Base-by-base conservation (phyloP, 768 basidiomycete species). In the Tricholoma sp. region DNA sequence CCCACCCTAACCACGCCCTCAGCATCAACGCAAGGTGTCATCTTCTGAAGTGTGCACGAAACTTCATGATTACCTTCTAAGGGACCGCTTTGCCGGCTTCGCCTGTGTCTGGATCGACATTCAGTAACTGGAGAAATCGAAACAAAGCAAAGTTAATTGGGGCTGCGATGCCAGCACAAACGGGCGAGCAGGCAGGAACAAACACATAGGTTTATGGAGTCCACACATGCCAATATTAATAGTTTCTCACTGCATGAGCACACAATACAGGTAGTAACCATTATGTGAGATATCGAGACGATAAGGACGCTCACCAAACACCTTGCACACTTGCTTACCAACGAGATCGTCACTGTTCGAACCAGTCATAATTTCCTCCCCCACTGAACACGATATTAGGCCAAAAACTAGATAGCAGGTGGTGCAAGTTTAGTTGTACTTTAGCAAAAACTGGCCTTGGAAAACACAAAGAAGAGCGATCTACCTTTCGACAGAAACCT, bases 311-410 rank as follows among this genome's bases (percentile, higher is more conserved):
- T 68, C 67, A 89, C 89, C 75, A 88, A 68, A 69, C 89, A 92
- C 52, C 89, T 82, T 32, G 80, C 67, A 66, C 88, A 91, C 57
- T 83, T 83, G 8, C 81, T 83, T 19, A 92, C 87, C 4, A 91
- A 72, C n/a, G 75, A 75, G 55, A 90, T 75, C 10, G 66, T 58
- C 27, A 9, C 63, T 63, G 51, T 70, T 64, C 46, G 78, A 71
- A 29, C 79, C 78, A 62, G 88, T 77, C 3, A 67, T 62, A 37
- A 91, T 79, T 66, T 83, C 82, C 57, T 82, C 79, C 80, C 87
- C 89, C 89, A 52, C 72, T 73, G 63, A 90, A 66, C 6, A 90
- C 79, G 47, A 91, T 83, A 65, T 91, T 91, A 0, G 89, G 89
- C 50, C 89, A 74, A 73, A 89, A 91, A 63, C 89, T 89, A 47